Base-by-base conservation (phyloP, 2,329 filamentous ascomycete genomes). In the Diaporthe humulicola region DNA sequence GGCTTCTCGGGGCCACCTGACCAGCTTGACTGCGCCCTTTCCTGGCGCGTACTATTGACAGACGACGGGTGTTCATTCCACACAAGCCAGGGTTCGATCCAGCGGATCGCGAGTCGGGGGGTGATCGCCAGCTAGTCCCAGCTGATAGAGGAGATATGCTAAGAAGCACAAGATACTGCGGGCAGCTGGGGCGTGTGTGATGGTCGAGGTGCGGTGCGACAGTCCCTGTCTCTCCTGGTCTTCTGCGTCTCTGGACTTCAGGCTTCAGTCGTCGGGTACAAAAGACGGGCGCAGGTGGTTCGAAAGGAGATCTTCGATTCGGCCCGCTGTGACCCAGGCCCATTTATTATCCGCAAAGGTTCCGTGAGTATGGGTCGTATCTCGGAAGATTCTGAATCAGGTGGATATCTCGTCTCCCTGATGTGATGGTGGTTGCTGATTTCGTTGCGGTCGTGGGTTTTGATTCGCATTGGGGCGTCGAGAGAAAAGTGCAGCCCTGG, bases 301-400 rank as follows among this genome's bases (percentile, higher is more conserved):
- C 38, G 30, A 15, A 67, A 28, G 8, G 45, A 28, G 45, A 69
- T 69, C 33, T 54, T 69, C 48, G 64, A 69, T 69, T 54, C 64
- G 64, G 64, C 64, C 64, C 48, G 64, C 64, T 69, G 64, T 69
- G 48, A 69, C 64, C 64, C 48, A 69, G 64, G 33, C 64, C 64
- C 64, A 54, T 14, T 69, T 69, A 69, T 69, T 54, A 69, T 54
- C 64, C 64, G 64, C 64, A 69, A 40, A 54, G 64, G 64, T 54
- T 9, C 64, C 64, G 64, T 36, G 38, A 36, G 15, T 54, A 69
- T 69, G 64, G 45, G 33, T 40, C 64, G 64, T 69, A 40, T 54
- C 48, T 69, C 64, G 64, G 64, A 69, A 54, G 64, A 69, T 69
- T 54, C n/a, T 54, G 48, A 69, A 69, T 40, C 45, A 54, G 30